Conservation (phyloP, 2,329 filamentous ascomycete species). For the Arthrinium puccinioides region DNA sequence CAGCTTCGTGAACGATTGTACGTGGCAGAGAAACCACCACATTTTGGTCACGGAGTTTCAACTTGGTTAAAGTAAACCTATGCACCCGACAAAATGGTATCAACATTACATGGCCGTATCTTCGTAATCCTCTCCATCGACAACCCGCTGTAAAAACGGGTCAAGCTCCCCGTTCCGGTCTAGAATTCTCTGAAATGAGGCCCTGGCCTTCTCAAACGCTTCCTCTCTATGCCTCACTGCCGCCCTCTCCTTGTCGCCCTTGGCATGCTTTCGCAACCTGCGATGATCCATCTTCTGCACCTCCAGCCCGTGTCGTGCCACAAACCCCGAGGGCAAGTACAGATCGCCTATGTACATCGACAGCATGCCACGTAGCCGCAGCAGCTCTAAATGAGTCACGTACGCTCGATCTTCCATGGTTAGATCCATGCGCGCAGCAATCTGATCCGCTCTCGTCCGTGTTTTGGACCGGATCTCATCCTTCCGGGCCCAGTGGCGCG, state of each 20-base stretch:
- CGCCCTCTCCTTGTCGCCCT: constrained; percentile 17
- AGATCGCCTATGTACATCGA: constrained; percentile 71
- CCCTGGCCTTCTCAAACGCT: constrained; percentile 28
- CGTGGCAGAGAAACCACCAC: too few species aligned
- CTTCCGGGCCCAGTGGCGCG: constrained; percentile 18
- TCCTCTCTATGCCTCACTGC: constrained; percentile 21
- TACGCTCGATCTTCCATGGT: constrained; percentile 65
- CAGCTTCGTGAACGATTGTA: too few species aligned
- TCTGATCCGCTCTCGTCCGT: constrained; percentile 49
- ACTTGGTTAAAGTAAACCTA: too few species aligned
- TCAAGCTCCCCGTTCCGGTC: constrained; percentile 24
- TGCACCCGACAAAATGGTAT: too few species aligned
- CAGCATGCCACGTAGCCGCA: constrained; percentile 67
- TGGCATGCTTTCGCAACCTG: constrained; percentile 6
- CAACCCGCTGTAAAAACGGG: constrained; percentile 20
- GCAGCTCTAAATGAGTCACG: constrained; percentile 56
- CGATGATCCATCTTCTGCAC: background rate
- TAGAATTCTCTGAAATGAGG: constrained; percentile 29
- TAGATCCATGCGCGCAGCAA: constrained; percentile 64
- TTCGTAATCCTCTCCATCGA: constrained; percentile 22
- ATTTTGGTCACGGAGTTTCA: too few species aligned
- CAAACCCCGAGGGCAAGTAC: constrained; percentile 31
- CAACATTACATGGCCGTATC: too few species aligned
- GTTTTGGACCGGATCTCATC: constrained; percentile 42
- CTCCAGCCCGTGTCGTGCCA: constrained; percentile 6